Conservation (phyloP, 83 land plant genomes). For the Larix sibirica region DNA sequence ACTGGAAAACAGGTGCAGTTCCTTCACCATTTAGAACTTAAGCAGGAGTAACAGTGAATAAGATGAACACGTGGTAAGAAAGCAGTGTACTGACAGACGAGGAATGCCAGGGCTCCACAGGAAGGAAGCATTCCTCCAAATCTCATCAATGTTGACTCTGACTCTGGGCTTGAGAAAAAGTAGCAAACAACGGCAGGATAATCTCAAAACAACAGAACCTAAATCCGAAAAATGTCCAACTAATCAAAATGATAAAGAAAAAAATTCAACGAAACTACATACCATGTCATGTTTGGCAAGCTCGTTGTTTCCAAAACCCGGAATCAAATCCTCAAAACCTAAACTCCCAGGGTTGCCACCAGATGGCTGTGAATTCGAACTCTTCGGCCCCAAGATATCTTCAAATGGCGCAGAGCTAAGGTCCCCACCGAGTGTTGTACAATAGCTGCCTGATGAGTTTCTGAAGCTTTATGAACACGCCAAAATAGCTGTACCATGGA, state of each 20-base stretch:
- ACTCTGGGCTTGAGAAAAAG: no score
- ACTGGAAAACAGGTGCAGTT: no score
- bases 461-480: no score
- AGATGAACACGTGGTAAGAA: no score
- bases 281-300: constrained; percentile 7
- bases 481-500: no score
- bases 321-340: constrained; percentile 63
- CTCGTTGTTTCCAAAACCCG: constrained; percentile 55
- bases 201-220: not conserved
- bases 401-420: constrained; percentile 26
- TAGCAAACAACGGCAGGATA: not conserved
- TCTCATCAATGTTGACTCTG: no score
- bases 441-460: no score
- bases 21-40: no score
- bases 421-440: not conserved
- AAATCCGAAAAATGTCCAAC: not conserved
- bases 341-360: not conserved
- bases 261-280: constrained; percentile 40
- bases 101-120: no score
- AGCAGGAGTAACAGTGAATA: no score
- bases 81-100: no score
- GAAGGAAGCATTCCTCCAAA: no score
- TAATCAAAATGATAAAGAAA: not conserved
- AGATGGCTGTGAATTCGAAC: constrained; percentile 4
- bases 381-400: constrained; percentile 52